A percentile compares a stretch with the other conserved stretches of the same genome.
phyloP scores from a whole-genome alignment of 2,329 filamentous ascomycete species.

The Tolypocladium album region DNA sequence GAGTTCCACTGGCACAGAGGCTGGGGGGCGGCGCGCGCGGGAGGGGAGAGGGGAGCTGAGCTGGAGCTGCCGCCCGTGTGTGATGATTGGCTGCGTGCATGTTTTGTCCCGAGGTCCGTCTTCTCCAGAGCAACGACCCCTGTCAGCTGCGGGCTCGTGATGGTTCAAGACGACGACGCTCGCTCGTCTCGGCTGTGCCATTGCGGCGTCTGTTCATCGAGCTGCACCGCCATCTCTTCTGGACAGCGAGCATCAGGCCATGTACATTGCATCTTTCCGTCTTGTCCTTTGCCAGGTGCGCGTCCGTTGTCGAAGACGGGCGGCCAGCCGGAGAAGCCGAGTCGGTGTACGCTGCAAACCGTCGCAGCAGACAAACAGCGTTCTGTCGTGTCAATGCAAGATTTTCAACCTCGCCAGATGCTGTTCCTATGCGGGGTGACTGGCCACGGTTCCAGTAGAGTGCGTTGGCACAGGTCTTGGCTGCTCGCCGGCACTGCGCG shows the following conservation, averaged over 20 bases:
- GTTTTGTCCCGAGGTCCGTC: neutral
- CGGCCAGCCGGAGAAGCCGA: neutral
- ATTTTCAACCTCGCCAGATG: neutral
- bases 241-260: too few relatives aligned
- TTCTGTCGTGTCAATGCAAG: neutral
- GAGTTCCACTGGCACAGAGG: neutral
- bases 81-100: neutral
- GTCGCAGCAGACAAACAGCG: neutral
- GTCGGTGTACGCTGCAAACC: neutral
- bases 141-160: neutral
- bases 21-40: too few relatives aligned
- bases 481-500: neutral
- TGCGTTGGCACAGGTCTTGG: neutral
- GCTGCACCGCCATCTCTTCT: neutral
- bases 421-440: too few relatives aligned
- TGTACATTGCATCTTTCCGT: too few relatives aligned
- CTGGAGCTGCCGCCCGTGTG: neutral
- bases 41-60: neutral
- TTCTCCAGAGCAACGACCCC: constrained; percentile 1
- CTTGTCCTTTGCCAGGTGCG: neutral
- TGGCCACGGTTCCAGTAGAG: neutral
- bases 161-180: neutral
- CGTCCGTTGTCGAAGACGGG: neutral
- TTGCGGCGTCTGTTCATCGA: neutral
- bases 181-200: neutral